Conservation (phyloP, 163 green algal genomes). For the Scenedesmus sp. region DNA sequence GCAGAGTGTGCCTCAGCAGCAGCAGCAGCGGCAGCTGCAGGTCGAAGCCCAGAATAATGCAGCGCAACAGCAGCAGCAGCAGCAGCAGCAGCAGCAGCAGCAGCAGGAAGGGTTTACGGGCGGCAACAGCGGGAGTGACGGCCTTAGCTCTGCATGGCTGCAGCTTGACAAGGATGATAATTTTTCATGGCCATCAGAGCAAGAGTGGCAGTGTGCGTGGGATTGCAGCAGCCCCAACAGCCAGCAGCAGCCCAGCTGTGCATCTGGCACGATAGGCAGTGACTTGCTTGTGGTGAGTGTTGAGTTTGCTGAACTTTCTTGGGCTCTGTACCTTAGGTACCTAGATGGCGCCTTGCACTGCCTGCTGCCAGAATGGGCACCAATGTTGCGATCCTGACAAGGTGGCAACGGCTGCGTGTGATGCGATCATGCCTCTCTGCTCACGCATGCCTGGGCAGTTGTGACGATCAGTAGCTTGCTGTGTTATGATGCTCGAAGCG, state of each 20-base stretch:
- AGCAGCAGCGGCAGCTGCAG: constrained; percentile 1
- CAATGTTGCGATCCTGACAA: too few species aligned
- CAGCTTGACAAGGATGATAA: too few species aligned
- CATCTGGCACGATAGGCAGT: background rate
- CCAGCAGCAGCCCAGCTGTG: background rate
- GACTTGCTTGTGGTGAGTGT: background rate
- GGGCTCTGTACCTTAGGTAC: too few species aligned
- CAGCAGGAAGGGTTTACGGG: background rate
- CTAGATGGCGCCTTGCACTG: too few species aligned
- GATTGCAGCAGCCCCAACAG: background rate
- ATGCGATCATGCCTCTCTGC: too few species aligned
- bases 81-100: constrained; percentile 17
- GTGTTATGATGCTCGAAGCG: too few species aligned
- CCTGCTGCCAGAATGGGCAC: too few species aligned
- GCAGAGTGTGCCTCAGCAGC: background rate
- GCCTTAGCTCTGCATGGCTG: background rate
- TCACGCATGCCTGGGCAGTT: too few species aligned
- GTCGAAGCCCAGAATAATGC: background rate
- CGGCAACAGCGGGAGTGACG: background rate
- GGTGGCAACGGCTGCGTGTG: too few species aligned
- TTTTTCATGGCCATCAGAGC: background rate
- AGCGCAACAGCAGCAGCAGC: constrained; percentile 1
- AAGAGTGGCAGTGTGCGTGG: background rate
- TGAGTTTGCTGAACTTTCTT: too few species aligned
- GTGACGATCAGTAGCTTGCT: too few species aligned